These are phyloP conservation scores for Aspergillus aculeatinus DNA, from an alignment of 2,329 filamentous ascomycete species.

Conservation along the genomic window DNA sequence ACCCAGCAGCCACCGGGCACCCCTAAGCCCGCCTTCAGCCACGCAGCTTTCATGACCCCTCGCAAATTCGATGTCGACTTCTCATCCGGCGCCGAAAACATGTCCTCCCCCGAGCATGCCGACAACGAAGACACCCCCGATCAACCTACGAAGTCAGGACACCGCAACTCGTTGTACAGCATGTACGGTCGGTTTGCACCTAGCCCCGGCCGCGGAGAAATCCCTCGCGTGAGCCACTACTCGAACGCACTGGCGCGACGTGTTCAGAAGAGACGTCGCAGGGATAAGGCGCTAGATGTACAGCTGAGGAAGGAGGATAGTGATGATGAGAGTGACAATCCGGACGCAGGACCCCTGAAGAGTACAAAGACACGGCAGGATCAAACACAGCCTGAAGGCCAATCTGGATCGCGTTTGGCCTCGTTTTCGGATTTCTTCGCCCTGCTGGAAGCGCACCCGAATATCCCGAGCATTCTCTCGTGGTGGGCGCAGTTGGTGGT, in stretches of 20 bases:
- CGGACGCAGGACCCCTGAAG: constrained; percentile 38
- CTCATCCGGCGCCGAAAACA: constrained; percentile 49
- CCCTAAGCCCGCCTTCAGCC: constrained; percentile 37
- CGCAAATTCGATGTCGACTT: constrained; percentile 49
- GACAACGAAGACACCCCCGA: constrained; percentile 53
- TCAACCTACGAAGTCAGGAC: constrained; percentile 32
- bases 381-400: constrained; percentile 18
- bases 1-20: constrained; percentile 32
- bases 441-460: constrained; percentile 64
- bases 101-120: constrained; percentile 46
- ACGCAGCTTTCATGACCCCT: constrained; percentile 50
- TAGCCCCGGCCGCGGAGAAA: constrained; percentile 64
- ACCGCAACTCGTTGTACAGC: constrained; percentile 42
- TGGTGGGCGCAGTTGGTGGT: constrained; percentile 64
- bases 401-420: constrained; percentile 32
- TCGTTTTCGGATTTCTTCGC: constrained; percentile 55
- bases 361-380: constrained; percentile 26
- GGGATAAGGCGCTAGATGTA: constrained; percentile 48
- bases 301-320: constrained; percentile 41
- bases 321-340: constrained; percentile 45
- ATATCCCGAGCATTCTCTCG: constrained; percentile 64
- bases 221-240: constrained; percentile 52
- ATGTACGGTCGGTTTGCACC: constrained; percentile 46
- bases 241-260: constrained; percentile 46
- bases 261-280: constrained; percentile 51